These are phyloP conservation scores for Fusarium nanum DNA, from an alignment of 2,329 filamentous ascomycete genomes.

Conservation along the genomic window DNA sequence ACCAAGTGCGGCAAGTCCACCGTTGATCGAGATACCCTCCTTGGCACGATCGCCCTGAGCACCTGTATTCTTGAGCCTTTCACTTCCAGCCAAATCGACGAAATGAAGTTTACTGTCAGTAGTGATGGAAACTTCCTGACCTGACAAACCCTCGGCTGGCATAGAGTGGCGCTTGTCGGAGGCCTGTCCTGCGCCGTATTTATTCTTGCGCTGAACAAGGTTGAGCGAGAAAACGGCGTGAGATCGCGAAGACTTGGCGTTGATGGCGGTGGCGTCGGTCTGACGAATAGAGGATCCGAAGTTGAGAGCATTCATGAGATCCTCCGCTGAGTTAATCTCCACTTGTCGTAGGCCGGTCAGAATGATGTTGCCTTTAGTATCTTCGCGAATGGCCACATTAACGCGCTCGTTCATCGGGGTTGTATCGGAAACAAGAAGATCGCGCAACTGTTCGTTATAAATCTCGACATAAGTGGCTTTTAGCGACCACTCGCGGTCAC, in stretches of 20 bases:
- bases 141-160: constrained; percentile 81
- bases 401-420: constrained; percentile 76
- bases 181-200: constrained; percentile 62
- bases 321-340: constrained; percentile 89
- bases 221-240: constrained; percentile 98
- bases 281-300: constrained; percentile 95
- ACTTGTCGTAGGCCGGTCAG: constrained; percentile 90
- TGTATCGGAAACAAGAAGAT: constrained; percentile 84
- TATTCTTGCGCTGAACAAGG: constrained; percentile 83
- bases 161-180: constrained; percentile 89
- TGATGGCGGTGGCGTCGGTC: constrained; percentile 96
- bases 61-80: constrained; percentile 95
- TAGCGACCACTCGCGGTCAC: constrained; percentile 87
- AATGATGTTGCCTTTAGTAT: constrained; percentile 92
- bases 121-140: constrained; percentile 75
- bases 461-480: constrained; percentile 97
- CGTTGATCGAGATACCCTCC: constrained; percentile 98
- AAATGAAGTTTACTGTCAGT: constrained; percentile 99
- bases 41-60: constrained; percentile 93
- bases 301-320: constrained; percentile 87
- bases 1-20: constrained; percentile 90
- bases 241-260: constrained; percentile 96
- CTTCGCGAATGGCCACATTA: constrained; percentile 91
- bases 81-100: constrained; percentile 96
- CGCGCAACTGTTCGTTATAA: constrained; percentile 95